Conservation (phyloP, 169 alveolate genomes). For the Plasmodium reichenowi region DNA sequence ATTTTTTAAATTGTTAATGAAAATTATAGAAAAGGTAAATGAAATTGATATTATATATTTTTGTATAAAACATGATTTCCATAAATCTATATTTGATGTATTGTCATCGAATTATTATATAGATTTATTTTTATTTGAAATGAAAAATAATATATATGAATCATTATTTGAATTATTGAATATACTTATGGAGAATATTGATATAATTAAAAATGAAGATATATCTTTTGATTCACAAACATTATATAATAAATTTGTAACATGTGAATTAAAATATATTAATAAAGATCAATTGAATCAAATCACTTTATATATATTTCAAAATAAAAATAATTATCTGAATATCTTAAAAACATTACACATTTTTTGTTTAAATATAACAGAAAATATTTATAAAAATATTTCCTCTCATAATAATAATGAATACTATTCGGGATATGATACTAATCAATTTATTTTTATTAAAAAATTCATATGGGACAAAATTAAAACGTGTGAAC, state of each 20-base stretch:
- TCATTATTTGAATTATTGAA: constrained; percentile 35
- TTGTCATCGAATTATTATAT: constrained; percentile 21
- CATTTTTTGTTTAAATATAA: constrained; percentile 15
- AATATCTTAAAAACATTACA: constrained; percentile 3
- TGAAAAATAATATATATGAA: constrained; percentile 21
- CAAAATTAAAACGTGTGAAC: no score
- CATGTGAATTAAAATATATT: constrained; percentile 33
- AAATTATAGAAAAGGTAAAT: constrained; percentile 25
- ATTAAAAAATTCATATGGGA: constrained; percentile 4
- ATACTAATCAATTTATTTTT: constrained; percentile 12
- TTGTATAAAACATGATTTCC: constrained; percentile 22
- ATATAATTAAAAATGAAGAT: constrained; percentile 4
- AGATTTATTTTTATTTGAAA: constrained; percentile 41
- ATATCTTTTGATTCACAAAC: not conserved
- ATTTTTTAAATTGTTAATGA: constrained; percentile 15
- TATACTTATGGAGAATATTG: constrained; percentile 32
- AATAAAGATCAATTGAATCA: constrained; percentile 24
- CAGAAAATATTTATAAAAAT: not conserved
- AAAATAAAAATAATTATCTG: constrained; percentile 24
- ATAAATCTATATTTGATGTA: constrained; percentile 5
- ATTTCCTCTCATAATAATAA: not conserved
- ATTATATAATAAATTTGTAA: constrained; percentile 17
- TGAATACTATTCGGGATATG: no score
- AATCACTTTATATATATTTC: constrained; percentile 6
- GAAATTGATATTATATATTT: constrained; percentile 25